Evolutionary conservation across 176 grass and related monocot species (phyloP).

Genomic region (Coix lacrymajobi): DNA sequence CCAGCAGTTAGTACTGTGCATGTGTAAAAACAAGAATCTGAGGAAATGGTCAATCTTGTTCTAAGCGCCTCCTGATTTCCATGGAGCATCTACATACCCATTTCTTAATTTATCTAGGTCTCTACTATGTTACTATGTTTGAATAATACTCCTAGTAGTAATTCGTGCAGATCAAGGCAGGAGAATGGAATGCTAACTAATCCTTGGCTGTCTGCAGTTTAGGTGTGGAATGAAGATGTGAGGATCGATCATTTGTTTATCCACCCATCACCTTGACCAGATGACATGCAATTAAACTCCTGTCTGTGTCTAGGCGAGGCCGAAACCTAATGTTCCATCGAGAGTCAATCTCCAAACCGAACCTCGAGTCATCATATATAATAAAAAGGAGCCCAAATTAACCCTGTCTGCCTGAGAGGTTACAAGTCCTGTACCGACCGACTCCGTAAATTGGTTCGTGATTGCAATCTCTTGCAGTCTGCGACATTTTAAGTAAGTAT

Average conservation of each 20-base stretch:
- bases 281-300: constrained; percentile 14
- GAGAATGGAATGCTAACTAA: not conserved
- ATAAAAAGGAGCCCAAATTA: not conserved
- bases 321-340: constrained; percentile 12
- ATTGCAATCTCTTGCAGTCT: not conserved
- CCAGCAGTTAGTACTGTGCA: not conserved
- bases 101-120: not conserved
- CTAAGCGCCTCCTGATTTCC: constrained; percentile 23
- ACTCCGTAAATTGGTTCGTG: not conserved
- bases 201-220: constrained; percentile 2
- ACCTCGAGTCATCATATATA: not conserved
- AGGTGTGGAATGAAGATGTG: not conserved
- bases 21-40: not conserved
- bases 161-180: not conserved
- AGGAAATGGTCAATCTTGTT: constrained; percentile 22
- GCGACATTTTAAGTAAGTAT: not conserved
- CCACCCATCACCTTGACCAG: not conserved
- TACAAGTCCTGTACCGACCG: not conserved
- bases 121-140: not conserved
- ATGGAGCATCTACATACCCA: not conserved
- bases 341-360: not conserved
- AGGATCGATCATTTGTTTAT: constrained; percentile 15
- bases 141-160: not conserved
- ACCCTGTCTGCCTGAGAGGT: constrained; percentile 6
- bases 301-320: not conserved